A percentile compares a stretch with the other conserved stretches of the same genome.
These are phyloP conservation scores for Plasmodium billcollinsi DNA, from an alignment of 169 alveolate genomes.

Conservation along the genomic window DNA sequence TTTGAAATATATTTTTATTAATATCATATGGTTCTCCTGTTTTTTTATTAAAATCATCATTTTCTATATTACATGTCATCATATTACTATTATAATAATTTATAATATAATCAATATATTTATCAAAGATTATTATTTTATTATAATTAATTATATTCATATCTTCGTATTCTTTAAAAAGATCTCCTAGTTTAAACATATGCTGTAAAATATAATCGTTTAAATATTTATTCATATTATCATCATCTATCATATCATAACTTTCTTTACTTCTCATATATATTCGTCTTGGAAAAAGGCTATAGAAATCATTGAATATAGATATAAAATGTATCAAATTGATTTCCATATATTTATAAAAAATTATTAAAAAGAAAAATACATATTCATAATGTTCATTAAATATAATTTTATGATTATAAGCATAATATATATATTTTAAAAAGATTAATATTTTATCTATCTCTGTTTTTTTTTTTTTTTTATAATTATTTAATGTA, in stretches of 20 bases:
- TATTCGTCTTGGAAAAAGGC: constrained; percentile 35
- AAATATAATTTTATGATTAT: constrained; percentile 28
- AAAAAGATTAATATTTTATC: constrained; percentile 51
- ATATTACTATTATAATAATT: background rate
- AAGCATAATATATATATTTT: constrained; percentile 62
- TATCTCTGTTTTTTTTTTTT: constrained; percentile 11
- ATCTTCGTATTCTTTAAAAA: constrained; percentile 8
- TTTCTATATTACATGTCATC: background rate
- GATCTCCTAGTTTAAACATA: constrained; percentile 2
- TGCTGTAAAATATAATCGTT: no score
- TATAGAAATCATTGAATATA: constrained; percentile 57
- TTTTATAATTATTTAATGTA: background rate
- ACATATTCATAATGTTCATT: constrained; percentile 48
- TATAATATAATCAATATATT: constrained; percentile 41
- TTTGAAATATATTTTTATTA: background rate
- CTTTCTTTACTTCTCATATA: background rate
- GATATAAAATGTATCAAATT: constrained; percentile 61
- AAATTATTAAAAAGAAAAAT: constrained; percentile 46
- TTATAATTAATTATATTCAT: background rate
- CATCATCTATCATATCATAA: background rate
- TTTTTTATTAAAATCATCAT: background rate
- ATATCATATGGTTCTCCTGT: background rate
- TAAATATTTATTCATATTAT: no score
- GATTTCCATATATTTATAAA: constrained; percentile 44
- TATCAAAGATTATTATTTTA: constrained; percentile 11